phyloP scores from a whole-genome alignment of 2,329 filamentous ascomycete genomes.

The Pseudocercospora macadamiae region DNA sequence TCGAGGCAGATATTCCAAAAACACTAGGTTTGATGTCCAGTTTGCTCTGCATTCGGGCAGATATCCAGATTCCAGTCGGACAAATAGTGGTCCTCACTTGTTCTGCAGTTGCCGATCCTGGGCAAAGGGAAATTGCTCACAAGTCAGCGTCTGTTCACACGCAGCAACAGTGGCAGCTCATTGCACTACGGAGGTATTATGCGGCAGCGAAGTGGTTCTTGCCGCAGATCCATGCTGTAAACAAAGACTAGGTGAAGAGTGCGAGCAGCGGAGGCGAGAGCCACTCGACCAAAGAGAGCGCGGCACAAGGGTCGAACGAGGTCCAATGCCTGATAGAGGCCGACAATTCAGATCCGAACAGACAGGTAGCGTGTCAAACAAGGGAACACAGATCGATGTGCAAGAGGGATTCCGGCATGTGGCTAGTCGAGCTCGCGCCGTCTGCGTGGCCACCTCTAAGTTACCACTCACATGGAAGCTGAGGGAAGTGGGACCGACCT shows the following conservation, averaged over 20 bases:
- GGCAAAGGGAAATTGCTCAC: not conserved
- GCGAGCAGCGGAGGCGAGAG: constrained; percentile 8
- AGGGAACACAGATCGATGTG: constrained; percentile 24
- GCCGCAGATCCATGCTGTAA: constrained; percentile 3
- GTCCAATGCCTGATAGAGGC: not conserved
- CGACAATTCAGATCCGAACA: not conserved
- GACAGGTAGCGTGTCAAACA: constrained; percentile 5
- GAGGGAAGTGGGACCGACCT: too few species aligned
- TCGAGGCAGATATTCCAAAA: not conserved
- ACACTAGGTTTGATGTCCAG: not conserved
- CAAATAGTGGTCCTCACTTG: constrained; percentile 2
- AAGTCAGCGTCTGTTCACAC: not conserved
- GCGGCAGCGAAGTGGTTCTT: constrained; percentile 8
- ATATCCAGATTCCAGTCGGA: not conserved
- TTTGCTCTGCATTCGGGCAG: not conserved
- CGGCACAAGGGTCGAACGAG: constrained; percentile 1
- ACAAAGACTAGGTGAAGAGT: constrained; percentile 11
- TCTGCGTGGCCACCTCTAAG: constrained; percentile 8
- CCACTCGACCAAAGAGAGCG: constrained; percentile 15
- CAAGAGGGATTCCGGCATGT: constrained; percentile 14
- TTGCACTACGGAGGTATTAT: constrained; percentile 15
- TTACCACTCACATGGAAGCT: not conserved
- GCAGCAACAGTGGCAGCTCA: constrained; percentile 14
- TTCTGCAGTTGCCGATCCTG: constrained; percentile 9
- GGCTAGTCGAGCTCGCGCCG: constrained; percentile 16